Conservation (phyloP, 2,329 filamentous ascomycete genomes). For the Trichoderma atroviride region DNA sequence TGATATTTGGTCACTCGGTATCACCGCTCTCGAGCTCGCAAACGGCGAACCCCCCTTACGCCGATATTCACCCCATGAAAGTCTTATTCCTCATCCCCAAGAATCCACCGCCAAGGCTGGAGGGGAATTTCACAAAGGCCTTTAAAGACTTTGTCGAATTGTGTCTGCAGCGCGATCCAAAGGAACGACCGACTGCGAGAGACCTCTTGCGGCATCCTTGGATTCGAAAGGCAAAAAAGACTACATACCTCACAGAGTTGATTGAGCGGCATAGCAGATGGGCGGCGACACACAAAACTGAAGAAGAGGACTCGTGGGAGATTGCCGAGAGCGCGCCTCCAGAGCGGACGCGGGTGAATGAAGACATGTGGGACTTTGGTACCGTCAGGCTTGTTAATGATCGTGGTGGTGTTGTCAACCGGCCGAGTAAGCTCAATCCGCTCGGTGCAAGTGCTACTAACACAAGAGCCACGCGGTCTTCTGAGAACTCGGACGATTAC, state of each 20-base stretch:
- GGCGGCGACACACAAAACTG: constrained; percentile 76
- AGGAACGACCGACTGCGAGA: constrained; percentile 81
- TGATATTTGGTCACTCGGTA: constrained; percentile 95
- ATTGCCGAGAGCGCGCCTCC: constrained; percentile 55
- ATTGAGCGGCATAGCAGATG: constrained; percentile 90
- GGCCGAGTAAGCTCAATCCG: constrained; percentile 60
- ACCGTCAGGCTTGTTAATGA: constrained; percentile 83
- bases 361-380: constrained; percentile 98
- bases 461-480: constrained; percentile 61
- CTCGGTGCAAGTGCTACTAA: constrained; percentile 85
- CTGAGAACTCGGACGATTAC: constrained; percentile 54
- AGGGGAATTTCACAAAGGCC: constrained; percentile 77
- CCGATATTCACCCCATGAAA: constrained; percentile 98
- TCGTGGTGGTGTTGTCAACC: constrained; percentile 57
- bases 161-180: constrained; percentile 86
- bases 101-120: constrained; percentile 80
- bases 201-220: constrained; percentile 90
- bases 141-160: constrained; percentile 85
- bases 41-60: constrained; percentile 93
- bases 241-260: constrained; percentile 92
- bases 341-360: constrained; percentile 62
- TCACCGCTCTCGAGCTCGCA: constrained; percentile 89
- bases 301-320: constrained; percentile 64
- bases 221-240: constrained; percentile 88
- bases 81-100: constrained; percentile 96